Evolutionary conservation across 1,284 basidiomycete genomes (phyloP), one percentile per base, ranked within the genome.

Genomic region (Trichosporon sp.): DNA sequence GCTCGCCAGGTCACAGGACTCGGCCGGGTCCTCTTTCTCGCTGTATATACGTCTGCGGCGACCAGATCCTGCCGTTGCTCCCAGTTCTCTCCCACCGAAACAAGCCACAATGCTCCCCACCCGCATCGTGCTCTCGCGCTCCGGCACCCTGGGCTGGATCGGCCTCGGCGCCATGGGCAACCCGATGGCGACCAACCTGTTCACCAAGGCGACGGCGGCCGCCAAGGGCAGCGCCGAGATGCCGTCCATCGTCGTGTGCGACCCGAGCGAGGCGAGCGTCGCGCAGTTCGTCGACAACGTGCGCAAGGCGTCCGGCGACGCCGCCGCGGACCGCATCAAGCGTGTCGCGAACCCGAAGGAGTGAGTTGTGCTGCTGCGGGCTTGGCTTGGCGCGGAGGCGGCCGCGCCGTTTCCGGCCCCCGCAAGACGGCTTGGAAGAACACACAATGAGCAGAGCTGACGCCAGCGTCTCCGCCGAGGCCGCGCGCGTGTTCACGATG

Each of bases 401-500:
- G 4, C 35, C 35, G 12, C 35, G 35, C 15, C 9, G 4, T 13
- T 38, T 38, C 6, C 35, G 35, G 15, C n/a, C n/a, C n/a, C n/a
- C n/a, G n/a, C n/a, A n/a, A n/a, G n/a, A n/a, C n/a, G n/a, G 13
- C 11, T 2, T 38, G 11, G n/a, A 13, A 13, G 5, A 38, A 11
- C 35, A 32, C n/a, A n/a, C n/a, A 32, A 9, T 38, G 15, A 15
- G 11, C 1, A 13, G 35, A 38, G 13, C 35, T 38, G 35, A 38
- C 35, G 4, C 13, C 13, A 85, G 84, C 47, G 83, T 85, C 29
- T 82, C 83, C 0, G 74, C 74, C n/a, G 67, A 74, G 3, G 83
- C 83, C 9, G 76, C 80, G 0, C 83, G 80, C 12, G 80, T 87
- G 27, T 74, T 86, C 53, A 86, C 85, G 3, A 85, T 85, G 83